Base-by-base conservation (phyloP, 805 yeast species). In the Ogataea glucozyma region DNA sequence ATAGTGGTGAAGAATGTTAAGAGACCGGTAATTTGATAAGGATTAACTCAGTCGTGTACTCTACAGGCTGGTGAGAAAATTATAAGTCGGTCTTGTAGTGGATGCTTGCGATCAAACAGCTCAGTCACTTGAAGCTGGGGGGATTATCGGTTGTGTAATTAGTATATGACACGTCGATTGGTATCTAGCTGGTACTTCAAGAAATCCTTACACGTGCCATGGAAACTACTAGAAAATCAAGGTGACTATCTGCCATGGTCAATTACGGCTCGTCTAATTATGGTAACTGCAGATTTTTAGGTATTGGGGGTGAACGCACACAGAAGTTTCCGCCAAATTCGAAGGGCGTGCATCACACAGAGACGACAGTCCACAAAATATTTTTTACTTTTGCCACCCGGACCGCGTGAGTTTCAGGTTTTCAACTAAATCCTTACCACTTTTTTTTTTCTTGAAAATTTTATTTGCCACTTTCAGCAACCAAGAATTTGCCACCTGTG, bases 401-500 rank as follows among this genome's bases (percentile, higher is more conserved):
- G 23, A 20, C 40, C 22, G 32, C 33, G 32, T 20, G 32, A 34
- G 39, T 40, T 43, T 40, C 45, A 26, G 12, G 20, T 26, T 42
- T 38, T 35, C 43, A 35, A 37, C 38, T 31, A 36, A 26, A 40
- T 42, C 27, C 33, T 31, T 38, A 46, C 44, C 49, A 49, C 49
- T 43, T 52, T 52, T 40, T 38, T 32, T 43, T 41, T 47, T 37
- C 39, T 30, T n/a, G 29, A 31, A 35, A 32, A 21, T 38, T 46
- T 41, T 35, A 44, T 49, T 29, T 43, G 43, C 41, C 39, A 38
- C 24, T 38, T 41, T 24, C 31, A 42, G 40, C 33, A 43, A 27
- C 37, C 31, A 7, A 24, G 31, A 47, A 41, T 47, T 49, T 40
- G 52, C 56, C 52, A 52, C 56, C 38, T 45, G 38, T 42, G 47